A percentile compares a stretch with the other conserved stretches of the same genome.
Conservation (phyloP, 306 rosid genomes). For the Begonia loranthoides region DNA sequence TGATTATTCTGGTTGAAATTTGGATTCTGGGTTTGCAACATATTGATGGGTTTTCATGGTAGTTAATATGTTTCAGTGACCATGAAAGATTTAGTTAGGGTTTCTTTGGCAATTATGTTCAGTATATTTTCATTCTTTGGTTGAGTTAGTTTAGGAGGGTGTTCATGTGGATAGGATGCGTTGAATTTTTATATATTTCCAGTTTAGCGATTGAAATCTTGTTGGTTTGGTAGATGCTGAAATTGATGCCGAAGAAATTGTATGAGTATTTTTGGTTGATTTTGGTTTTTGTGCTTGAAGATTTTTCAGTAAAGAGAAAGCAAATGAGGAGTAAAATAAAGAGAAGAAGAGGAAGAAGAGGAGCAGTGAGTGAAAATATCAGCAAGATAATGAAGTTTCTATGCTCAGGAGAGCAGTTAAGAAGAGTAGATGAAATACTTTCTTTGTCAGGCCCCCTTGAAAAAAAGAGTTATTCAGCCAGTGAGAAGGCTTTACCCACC, state of each 20-base stretch:
- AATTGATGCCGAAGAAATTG: not conserved
- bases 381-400: conserved; percentile 49
- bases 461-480: conserved; percentile 28
- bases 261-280: not conserved
- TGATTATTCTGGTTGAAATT: conserved; percentile 3
- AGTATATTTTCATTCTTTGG: conserved; percentile 1
- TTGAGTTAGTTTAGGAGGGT: not conserved
- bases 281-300: conserved; percentile 24
- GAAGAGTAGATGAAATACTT: conserved; percentile 26
- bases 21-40: conserved; percentile 7
- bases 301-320: conserved; percentile 22
- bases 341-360: conserved; percentile 21
- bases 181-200: not conserved
- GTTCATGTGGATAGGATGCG: too few species aligned
- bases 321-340: conserved; percentile 23
- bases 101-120: conserved; percentile 6
- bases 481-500: conserved; percentile 18
- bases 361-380: conserved; percentile 21
- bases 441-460: conserved; percentile 36
- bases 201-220: not conserved
- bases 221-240: too few species aligned
- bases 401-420: conserved; percentile 39
- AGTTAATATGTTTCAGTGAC: not conserved
- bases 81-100: conserved; percentile 1
- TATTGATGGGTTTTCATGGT: conserved; percentile 10